These are phyloP conservation scores for Xylaria sp. DNA, from an alignment of 495 filamentous ascomycete species.

Conservation along the genomic window DNA sequence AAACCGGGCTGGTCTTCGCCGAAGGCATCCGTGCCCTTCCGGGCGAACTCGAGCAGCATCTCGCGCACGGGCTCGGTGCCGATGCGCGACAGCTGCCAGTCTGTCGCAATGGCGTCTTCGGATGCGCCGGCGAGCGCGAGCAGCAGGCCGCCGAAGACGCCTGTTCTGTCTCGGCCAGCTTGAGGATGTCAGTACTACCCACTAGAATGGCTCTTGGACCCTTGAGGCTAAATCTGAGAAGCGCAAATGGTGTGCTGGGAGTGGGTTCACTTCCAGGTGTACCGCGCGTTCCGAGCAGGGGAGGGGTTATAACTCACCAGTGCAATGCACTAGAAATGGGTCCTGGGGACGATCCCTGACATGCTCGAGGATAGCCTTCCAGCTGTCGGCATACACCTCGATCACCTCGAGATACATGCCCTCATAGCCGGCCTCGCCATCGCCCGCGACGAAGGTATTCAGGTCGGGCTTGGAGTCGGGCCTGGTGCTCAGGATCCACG, in stretches of 20 bases:
- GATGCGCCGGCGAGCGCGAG: conserved; percentile 59
- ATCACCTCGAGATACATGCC: conserved; percentile 53
- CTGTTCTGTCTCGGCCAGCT: conserved; percentile 72
- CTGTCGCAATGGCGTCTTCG: conserved; percentile 53
- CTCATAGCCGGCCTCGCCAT: conserved; percentile 48
- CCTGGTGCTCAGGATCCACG: conserved; percentile 44
- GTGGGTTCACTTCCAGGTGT: too few species aligned
- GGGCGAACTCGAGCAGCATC: conserved; percentile 48
- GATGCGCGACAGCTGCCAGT: conserved; percentile 59
- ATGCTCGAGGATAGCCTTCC: conserved; percentile 47
- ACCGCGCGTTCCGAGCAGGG: neutral
- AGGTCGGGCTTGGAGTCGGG: conserved; percentile 43
- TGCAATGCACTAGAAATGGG: conserved; percentile 55
- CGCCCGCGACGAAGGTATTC: conserved; percentile 47
- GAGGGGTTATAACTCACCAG: conserved; percentile 48
- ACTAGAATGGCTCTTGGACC: too few species aligned
- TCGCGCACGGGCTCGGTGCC: conserved; percentile 54
- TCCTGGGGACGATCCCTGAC: conserved; percentile 43
- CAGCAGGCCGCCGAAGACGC: conserved; percentile 64
- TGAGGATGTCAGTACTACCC: neutral
- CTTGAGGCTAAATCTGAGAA: too few species aligned
- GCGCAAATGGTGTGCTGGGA: too few species aligned
- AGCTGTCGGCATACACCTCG: conserved; percentile 42
- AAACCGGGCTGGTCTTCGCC: conserved; percentile 48
- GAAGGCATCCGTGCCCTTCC: conserved; percentile 39